These are phyloP conservation scores for Xylaria multiplex DNA, from an alignment of 2,329 filamentous ascomycete species.

Conservation along the genomic window DNA sequence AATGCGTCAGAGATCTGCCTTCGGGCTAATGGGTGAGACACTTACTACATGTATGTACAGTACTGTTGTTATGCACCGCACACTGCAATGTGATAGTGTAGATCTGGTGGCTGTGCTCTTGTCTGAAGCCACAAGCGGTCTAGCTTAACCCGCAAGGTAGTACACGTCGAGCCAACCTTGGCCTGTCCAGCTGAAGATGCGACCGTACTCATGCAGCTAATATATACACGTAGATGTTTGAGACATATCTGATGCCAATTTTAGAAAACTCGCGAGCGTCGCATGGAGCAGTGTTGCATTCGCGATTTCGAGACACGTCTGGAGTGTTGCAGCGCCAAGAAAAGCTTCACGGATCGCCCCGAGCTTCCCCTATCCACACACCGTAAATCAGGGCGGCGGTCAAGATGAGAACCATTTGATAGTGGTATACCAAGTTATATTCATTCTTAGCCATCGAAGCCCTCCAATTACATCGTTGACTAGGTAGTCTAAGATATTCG, in stretches of 20 bases:
- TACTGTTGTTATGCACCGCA: no score
- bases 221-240: not conserved
- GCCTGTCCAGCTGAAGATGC: conserved; percentile 26
- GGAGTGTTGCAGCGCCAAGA: conserved; percentile 16
- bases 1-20: not conserved
- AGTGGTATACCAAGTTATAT: not conserved
- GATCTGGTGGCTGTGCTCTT: conserved; percentile 27
- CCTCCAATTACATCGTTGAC: not conserved
- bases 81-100: conserved; percentile 1
- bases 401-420: no score
- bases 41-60: not conserved
- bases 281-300: conserved; percentile 7
- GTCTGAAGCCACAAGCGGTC: conserved; percentile 14
- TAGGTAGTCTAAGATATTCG: not conserved
- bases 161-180: not conserved
- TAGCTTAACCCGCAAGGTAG: conserved; percentile 14
- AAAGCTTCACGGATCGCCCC: not conserved
- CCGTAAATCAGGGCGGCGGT: not conserved
- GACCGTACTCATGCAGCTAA: conserved; percentile 10
- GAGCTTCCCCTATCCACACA: not conserved
- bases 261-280: conserved; percentile 1
- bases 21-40: conserved; percentile 23
- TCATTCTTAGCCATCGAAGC: not conserved
- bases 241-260: not conserved
- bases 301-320: not conserved